Conservation (phyloP, 495 filamentous ascomycete species). For the Aspergillus steynii region DNA sequence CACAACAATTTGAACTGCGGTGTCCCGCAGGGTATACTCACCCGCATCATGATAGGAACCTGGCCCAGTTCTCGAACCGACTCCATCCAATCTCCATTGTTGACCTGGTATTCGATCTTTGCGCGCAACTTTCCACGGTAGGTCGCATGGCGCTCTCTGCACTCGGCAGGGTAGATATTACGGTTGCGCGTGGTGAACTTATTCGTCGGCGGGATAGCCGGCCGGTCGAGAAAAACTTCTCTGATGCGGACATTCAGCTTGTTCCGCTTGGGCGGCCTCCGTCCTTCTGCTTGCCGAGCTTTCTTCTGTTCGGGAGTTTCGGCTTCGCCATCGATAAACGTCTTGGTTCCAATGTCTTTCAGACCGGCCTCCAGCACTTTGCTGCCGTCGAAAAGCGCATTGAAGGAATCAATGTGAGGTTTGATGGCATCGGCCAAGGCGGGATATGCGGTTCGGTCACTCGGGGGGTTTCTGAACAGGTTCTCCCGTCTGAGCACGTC, state of each 20-base stretch:
- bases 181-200: conserved; percentile 74
- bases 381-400: conserved; percentile 76
- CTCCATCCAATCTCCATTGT: conserved; percentile 79
- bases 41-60: conserved; percentile 90
- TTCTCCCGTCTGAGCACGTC: conserved; percentile 79
- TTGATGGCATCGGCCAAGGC: conserved; percentile 76
- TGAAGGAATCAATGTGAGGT: conserved; percentile 94
- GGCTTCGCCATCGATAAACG: conserved; percentile 74
- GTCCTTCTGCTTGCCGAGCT: conserved; percentile 41
- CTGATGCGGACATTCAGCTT: conserved; percentile 70
- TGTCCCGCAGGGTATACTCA: conserved; percentile 32
- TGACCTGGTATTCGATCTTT: conserved; percentile 77
- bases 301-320: conserved; percentile 45
- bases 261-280: conserved; percentile 61
- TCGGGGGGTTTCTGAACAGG: conserved; percentile 85
- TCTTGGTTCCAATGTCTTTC: conserved; percentile 86
- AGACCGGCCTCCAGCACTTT: conserved; percentile 73
- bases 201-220: conserved; percentile 71
- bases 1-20: background rate
- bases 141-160: conserved; percentile 87
- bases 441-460: conserved; percentile 84
- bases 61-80: conserved; percentile 80
- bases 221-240: conserved; percentile 76
- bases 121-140: conserved; percentile 86
- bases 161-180: conserved; percentile 89